A percentile compares a stretch with the other conserved stretches of the same genome.
Conservation (phyloP, 2,329 filamentous ascomycete species). For the Sarocladium brachiariae region DNA sequence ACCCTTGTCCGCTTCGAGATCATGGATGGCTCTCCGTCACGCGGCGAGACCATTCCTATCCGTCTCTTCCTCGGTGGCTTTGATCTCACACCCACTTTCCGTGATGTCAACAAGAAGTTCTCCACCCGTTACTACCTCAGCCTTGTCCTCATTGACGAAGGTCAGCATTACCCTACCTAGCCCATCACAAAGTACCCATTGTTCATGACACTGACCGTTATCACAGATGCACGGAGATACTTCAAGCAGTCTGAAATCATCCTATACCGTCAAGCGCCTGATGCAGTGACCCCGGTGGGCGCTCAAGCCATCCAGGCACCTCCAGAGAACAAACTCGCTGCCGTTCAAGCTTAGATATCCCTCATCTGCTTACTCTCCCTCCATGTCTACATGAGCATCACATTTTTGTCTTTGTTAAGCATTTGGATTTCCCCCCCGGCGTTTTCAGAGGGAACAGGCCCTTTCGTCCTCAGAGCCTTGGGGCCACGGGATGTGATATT, state of each 20-base stretch:
- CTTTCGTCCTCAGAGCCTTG: constrained; percentile 4
- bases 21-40: constrained; percentile 97
- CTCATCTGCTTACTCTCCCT: neutral
- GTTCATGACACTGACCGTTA: constrained; percentile 14
- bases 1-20: constrained; percentile 98
- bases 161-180: constrained; percentile 37
- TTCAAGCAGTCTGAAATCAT: constrained; percentile 99
- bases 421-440: constrained; percentile 15
- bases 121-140: constrained; percentile 97
- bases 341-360: constrained; percentile 10
- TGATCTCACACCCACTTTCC: constrained; percentile 94
- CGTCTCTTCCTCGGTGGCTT: constrained; percentile 95
- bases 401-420: constrained; percentile 16
- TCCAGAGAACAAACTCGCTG: constrained; percentile 39
- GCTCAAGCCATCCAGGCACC: constrained; percentile 33
- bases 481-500: constrained; percentile 6
- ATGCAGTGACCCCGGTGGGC: constrained; percentile 34
- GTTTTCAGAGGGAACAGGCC: constrained; percentile 7
- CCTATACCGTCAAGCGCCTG: constrained; percentile 75
- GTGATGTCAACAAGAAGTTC: constrained; percentile 99
- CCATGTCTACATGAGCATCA: constrained; percentile 9
- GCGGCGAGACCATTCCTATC: constrained; percentile 93
- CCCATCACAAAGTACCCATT: neutral
- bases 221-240: constrained; percentile 81
- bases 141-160: constrained; percentile 91